A percentile compares a stretch with the other conserved stretches of the same genome.
Evolutionary conservation across 2,329 filamentous ascomycete genomes (phyloP).

Genomic region (Ceratocystis eucalypticola): DNA sequence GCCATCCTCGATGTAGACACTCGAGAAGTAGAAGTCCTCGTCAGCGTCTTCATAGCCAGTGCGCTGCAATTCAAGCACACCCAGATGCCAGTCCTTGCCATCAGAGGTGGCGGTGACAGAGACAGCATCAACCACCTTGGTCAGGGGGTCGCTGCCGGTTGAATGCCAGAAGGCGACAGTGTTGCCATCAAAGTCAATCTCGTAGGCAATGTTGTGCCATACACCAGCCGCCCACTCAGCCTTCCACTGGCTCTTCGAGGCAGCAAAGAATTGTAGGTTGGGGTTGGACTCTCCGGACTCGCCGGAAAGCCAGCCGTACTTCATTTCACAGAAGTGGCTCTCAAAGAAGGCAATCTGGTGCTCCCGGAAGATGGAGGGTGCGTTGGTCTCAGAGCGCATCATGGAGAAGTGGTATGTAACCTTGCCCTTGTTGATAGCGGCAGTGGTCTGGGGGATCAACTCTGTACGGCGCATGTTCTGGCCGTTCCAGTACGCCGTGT

Average conservation of each 20-base stretch:
- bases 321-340: conserved; percentile 62
- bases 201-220: conserved; percentile 66
- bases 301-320: conserved; percentile 48
- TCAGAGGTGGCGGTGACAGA: conserved; percentile 48
- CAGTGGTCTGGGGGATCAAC: conserved; percentile 56
- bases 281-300: conserved; percentile 33
- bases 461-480: conserved; percentile 61
- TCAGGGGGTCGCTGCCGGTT: conserved; percentile 44
- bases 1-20: conserved; percentile 51
- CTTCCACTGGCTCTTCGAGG: conserved; percentile 48
- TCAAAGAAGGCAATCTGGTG: conserved; percentile 54
- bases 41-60: conserved; percentile 37
- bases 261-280: conserved; percentile 51
- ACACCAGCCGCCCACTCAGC: conserved; percentile 45
- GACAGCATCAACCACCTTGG: conserved; percentile 46
- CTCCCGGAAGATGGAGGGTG: conserved; percentile 48
- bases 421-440: conserved; percentile 50
- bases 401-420: conserved; percentile 63
- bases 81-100: conserved; percentile 59
- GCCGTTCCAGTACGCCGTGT: conserved; percentile 56
- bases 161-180: conserved; percentile 59
- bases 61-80: conserved; percentile 51
- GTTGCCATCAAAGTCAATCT: conserved; percentile 49
- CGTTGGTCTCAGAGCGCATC: conserved; percentile 43
- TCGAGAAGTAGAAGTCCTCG: conserved; percentile 60